Evolutionary conservation across 2,329 filamentous ascomycete species (phyloP).

Genomic region (Verticillium dahliae): DNA sequence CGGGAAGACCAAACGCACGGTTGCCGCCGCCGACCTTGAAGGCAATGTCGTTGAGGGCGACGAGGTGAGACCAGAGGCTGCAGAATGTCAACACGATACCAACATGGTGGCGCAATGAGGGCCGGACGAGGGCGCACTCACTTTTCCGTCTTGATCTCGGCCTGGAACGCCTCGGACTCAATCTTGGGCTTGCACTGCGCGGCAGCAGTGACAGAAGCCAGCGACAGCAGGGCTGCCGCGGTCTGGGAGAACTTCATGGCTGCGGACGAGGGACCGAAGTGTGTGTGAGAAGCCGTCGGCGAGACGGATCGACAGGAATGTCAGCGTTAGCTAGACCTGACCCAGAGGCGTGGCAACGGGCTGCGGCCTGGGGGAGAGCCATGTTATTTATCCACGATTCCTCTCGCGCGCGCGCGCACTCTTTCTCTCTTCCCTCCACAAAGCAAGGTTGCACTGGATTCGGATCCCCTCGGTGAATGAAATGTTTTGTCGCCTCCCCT

Average conservation of each 20-base stretch:
- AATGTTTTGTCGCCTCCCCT: neutral
- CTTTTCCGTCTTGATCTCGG: slow-evolving; percentile 11
- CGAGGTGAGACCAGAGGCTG: slow-evolving; percentile 38
- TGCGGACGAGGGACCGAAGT: neutral
- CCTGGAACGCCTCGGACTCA: slow-evolving; percentile 10
- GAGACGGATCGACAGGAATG: neutral
- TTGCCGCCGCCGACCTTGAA: slow-evolving; percentile 40
- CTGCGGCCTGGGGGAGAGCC: neutral
- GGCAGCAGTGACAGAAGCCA: slow-evolving; percentile 4
- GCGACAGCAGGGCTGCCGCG: slow-evolving; percentile 6
- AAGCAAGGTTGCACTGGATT: neutral
- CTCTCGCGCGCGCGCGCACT: neutral
- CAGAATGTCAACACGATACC: neutral
- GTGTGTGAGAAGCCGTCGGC: neutral
- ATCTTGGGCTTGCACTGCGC: slow-evolving; percentile 10
- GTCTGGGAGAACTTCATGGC: slow-evolving; percentile 9
- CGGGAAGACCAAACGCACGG: slow-evolving; percentile 44
- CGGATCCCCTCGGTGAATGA: neutral
- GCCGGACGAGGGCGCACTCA: neutral
- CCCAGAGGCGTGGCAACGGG: neutral
- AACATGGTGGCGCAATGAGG: neutral
- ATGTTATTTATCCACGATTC: neutral
- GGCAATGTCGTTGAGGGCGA: slow-evolving; percentile 39
- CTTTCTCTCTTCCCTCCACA: neutral
- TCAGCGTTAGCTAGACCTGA: neutral